phyloP scores from a whole-genome alignment of 2,329 filamentous ascomycete species.

The Colletotrichum caudatum region DNA sequence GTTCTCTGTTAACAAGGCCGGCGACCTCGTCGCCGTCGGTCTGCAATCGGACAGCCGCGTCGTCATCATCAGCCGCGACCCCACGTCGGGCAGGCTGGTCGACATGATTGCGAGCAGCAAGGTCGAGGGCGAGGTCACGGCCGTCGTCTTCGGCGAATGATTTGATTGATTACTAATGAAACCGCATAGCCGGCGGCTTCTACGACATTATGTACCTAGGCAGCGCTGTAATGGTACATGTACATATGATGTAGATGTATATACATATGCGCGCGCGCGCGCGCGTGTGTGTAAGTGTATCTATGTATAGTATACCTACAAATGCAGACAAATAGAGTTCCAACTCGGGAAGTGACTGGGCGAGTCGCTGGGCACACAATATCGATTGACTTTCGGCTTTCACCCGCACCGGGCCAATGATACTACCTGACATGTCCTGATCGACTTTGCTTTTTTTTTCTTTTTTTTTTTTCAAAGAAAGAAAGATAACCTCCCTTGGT shows the following conservation, averaged over 20 bases:
- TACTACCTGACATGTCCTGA: not conserved
- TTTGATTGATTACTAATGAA: slow-evolving; percentile 36
- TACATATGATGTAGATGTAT: no score
- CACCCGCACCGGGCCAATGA: not conserved
- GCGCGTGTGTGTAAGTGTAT: no score
- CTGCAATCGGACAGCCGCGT: slow-evolving; percentile 72
- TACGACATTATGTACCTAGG: not conserved
- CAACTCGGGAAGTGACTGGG: not conserved
- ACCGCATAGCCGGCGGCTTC: not conserved
- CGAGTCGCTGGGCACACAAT: not conserved
- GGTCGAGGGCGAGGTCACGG: slow-evolving; percentile 59
- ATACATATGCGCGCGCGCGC: no score
- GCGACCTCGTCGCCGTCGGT: slow-evolving; percentile 73
- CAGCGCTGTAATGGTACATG: not conserved
- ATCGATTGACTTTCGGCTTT: not conserved
- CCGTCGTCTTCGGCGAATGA: slow-evolving; percentile 62
- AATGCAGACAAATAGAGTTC: not conserved
- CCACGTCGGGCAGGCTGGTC: slow-evolving; percentile 67
- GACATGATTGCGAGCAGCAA: slow-evolving; percentile 57
- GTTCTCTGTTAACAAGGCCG: slow-evolving; percentile 74
- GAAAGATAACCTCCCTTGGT: not conserved
- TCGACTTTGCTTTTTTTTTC: not conserved
- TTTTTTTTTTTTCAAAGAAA: no score
- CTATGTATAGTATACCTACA: no score
- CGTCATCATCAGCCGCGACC: slow-evolving; percentile 71